Evolutionary conservation across 345 rosid genomes (phyloP).

Genomic region (Crucihimalaya himalaica): DNA sequence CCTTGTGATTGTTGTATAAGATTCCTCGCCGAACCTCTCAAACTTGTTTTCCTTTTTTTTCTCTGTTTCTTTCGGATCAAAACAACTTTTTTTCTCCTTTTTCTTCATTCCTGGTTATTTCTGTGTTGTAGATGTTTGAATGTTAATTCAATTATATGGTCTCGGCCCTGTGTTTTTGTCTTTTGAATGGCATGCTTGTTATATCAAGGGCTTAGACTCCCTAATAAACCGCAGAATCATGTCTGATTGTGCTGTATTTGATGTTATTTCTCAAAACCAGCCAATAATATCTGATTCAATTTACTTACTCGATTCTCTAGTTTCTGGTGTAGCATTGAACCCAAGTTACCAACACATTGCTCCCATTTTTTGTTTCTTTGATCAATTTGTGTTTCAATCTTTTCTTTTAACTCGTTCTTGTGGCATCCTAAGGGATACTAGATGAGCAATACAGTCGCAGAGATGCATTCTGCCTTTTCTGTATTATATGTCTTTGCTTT

Average conservation of each 20-base stretch:
- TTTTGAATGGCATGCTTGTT: slow-evolving; percentile 11
- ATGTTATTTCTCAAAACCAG: not conserved
- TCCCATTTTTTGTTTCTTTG: not conserved
- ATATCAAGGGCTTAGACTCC: not conserved
- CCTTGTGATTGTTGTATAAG: not conserved
- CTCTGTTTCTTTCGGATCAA: slow-evolving; percentile 11
- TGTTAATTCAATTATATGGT: not conserved
- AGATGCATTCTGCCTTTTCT: not conserved
- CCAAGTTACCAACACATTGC: not conserved
- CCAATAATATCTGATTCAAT: not conserved
- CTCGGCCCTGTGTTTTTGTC: not conserved
- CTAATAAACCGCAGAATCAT: not conserved
- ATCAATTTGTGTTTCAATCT: too few species aligned
- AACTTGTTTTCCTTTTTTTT: not conserved
- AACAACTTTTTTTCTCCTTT: not conserved
- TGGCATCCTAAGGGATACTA: not conserved
- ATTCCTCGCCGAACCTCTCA: not conserved
- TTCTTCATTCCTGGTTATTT: not conserved
- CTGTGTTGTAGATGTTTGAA: not conserved
- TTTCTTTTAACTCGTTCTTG: not conserved
- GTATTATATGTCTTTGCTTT: not conserved
- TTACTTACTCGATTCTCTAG: not conserved
- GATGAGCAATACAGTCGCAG: not conserved
- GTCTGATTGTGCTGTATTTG: slow-evolving; percentile 10
- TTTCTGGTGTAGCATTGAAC: not conserved